phyloP scores from a whole-genome alignment of 768 basidiomycete species.

The Imleria badia region DNA sequence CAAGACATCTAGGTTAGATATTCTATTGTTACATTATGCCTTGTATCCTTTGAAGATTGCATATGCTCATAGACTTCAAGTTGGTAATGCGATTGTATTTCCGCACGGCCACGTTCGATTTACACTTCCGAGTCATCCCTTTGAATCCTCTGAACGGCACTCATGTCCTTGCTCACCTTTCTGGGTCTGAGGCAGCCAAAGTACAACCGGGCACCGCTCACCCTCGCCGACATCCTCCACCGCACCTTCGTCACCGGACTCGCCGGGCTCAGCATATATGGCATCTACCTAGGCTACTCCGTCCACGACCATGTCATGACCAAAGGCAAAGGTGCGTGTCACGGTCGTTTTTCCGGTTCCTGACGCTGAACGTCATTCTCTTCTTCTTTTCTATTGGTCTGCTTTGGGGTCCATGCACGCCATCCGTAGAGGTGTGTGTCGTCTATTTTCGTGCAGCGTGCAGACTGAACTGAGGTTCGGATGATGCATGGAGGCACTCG shows the following conservation, averaged over 20 bases:
- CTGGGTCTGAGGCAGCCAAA: constrained; percentile 25
- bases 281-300: constrained; percentile 33
- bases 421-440: constrained; percentile 22
- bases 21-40: constrained; percentile 19
- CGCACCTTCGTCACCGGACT: constrained; percentile 33
- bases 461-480: neutral
- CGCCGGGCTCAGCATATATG: constrained; percentile 28
- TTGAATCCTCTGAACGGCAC: neutral
- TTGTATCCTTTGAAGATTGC: neutral
- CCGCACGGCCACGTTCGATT: too few relatives aligned
- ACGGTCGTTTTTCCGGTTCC: neutral
- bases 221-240: constrained; percentile 30
- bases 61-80: too few relatives aligned
- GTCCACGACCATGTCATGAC: constrained; percentile 31
- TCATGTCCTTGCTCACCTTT: constrained; percentile 30
- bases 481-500: constrained; percentile 19
- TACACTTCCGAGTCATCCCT: too few relatives aligned
- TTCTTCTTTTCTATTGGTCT: neutral
- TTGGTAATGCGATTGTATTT: too few relatives aligned
- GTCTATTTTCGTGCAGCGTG: neutral
- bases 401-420: too few relatives aligned
- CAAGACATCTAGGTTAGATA: constrained; percentile 5
- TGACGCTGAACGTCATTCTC: neutral
- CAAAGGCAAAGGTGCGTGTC: constrained; percentile 32
- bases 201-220: constrained; percentile 22